Base-by-base conservation (phyloP, 352 stramenopile genomes). In the Phytophthora niederhauseri region DNA sequence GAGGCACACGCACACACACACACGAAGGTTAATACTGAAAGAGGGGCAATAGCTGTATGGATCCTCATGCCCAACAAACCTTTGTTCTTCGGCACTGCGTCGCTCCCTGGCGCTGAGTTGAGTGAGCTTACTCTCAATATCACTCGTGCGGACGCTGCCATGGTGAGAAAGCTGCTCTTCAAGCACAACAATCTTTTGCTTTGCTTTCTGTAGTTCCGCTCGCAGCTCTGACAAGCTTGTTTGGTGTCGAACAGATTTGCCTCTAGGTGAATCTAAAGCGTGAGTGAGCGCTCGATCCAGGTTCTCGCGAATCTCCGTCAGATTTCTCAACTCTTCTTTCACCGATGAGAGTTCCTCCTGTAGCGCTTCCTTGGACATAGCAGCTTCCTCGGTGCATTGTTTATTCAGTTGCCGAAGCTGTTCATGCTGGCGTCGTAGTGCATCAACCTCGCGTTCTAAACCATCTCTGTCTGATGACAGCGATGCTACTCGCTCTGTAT, bases 171-270 rank as follows among this genome's bases (percentile, higher is more conserved):
- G 45, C 45, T 84, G 78, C 2, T 79, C 74, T 66, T 92, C 81
- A 1, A 92, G 61, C 6, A 56, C 22, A 0, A 61, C 57, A 24
- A 89, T 85, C 57, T 84, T 87, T 28, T 83, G 72, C 54, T 80
- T 79, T 7, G 84, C 84, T 17, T 77, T 81, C 54, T 86, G 74
- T n/a, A 92, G 41, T 34, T 90, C 84, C 2, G 77, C 78, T 12
- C 84, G 75, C 9, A 67, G 12, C 14, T 78, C 71, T 9, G 71
- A 70, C 54, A 71, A 57, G 9, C 9, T 75, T 14, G 62, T 48
- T 31, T 71, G 68, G 15, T 75, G 56, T 17, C 57, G 24, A 12
- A 24, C 57, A 31, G 52, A 65, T 38, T 64, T 75, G 17, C 46
- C 54, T 56, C 53, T 64, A 2, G 68, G 63, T n/a, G 64, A 51